phyloP scores from a whole-genome alignment of 208 protist species.

The Trypanosoma theileri region DNA sequence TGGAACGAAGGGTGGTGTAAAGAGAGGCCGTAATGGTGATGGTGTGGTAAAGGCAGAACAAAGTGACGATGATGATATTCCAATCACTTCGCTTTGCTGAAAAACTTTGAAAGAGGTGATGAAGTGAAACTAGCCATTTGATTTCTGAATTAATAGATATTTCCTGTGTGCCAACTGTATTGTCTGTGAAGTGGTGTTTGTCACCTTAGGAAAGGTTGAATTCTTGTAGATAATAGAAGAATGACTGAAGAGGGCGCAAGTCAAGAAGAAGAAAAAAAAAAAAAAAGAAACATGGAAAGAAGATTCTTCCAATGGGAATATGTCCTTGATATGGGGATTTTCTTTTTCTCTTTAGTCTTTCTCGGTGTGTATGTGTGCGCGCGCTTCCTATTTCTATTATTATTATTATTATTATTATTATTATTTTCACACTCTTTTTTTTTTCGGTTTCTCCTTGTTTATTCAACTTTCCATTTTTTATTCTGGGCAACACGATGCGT shows the following conservation, averaged over 20 bases:
- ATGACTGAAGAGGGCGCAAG: background rate
- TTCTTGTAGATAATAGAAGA: no score
- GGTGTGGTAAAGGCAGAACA: slow-evolving; percentile 31
- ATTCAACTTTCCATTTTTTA: no score
- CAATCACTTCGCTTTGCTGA: slow-evolving; percentile 43
- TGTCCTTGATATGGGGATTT: slow-evolving; percentile 8
- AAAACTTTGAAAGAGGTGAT: slow-evolving; percentile 13
- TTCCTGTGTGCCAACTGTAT: background rate
- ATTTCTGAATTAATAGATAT: background rate
- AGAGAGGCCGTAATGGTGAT: slow-evolving; percentile 34
- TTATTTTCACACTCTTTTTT: no score
- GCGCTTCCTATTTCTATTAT: slow-evolving; percentile 6
- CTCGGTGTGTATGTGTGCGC: background rate
- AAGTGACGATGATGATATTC: slow-evolving; percentile 70
- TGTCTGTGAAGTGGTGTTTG: background rate
- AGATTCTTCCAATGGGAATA: slow-evolving; percentile 9
- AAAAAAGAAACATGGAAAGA: background rate
- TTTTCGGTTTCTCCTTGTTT: background rate
- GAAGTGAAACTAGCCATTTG: background rate
- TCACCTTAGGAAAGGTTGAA: no score
- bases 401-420: slow-evolving; percentile 2
- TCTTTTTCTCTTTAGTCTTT: slow-evolving; percentile 19
- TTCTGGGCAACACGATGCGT: no score
- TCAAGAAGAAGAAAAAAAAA: slow-evolving; percentile 18
- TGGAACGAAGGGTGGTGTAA: slow-evolving; percentile 23